Evolutionary conservation across 805 yeast genomes (phyloP).

Genomic region (Pichia sporocuriosa): DNA sequence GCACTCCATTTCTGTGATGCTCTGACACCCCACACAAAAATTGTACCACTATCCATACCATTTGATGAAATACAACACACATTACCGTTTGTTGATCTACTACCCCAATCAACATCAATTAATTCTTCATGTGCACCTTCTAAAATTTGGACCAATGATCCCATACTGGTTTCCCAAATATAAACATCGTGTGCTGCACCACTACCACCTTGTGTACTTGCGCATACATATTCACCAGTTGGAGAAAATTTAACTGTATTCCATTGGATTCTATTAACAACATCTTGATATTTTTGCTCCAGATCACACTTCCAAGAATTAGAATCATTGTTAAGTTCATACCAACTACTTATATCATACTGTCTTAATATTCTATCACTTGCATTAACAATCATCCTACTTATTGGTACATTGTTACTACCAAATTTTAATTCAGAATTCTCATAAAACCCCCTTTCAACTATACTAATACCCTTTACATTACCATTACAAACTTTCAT

Average conservation of each 20-base stretch:
- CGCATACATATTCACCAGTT: slow-evolving; percentile 77
- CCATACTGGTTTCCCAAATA: slow-evolving; percentile 87
- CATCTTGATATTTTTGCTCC: slow-evolving; percentile 83
- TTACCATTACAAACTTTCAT: slow-evolving; percentile 57
- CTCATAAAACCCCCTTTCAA: slow-evolving; percentile 32
- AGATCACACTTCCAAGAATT: slow-evolving; percentile 41
- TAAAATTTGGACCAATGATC: slow-evolving; percentile 75
- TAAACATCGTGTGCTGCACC: slow-evolving; percentile 87
- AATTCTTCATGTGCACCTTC: slow-evolving; percentile 90
- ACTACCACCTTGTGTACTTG: slow-evolving; percentile 80
- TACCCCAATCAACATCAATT: slow-evolving; percentile 71
- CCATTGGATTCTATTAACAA: slow-evolving; percentile 85
- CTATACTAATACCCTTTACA: slow-evolving; percentile 59
- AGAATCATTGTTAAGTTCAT: slow-evolving; percentile 17
- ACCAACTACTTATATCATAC: slow-evolving; percentile 32
- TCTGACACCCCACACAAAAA: slow-evolving; percentile 75
- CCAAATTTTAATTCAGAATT: slow-evolving; percentile 3
- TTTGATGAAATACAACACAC: slow-evolving; percentile 72
- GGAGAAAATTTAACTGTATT: slow-evolving; percentile 70
- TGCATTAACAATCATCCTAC: slow-evolving; percentile 65
- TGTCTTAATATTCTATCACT: slow-evolving; percentile 73
- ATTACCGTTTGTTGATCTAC: slow-evolving; percentile 40
- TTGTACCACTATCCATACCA: slow-evolving; percentile 77
- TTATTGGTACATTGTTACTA: slow-evolving; percentile 28
- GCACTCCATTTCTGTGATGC: slow-evolving; percentile 96